Evolutionary conservation across 2,329 filamentous ascomycete species (phyloP).

Genomic region (Mycosphaerelloides madeirae): DNA sequence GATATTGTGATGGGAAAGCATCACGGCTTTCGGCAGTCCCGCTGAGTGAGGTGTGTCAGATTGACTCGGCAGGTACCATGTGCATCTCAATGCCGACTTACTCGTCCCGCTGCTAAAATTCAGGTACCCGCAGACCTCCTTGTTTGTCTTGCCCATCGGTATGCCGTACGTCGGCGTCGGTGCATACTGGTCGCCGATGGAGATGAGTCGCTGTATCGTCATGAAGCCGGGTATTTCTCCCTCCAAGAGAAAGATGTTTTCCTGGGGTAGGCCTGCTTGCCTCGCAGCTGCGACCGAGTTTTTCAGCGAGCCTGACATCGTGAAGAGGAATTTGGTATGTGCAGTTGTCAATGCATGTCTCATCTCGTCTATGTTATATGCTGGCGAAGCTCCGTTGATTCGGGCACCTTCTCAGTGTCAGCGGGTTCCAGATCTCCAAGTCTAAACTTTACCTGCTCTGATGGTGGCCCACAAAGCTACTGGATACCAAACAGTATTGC

Average conservation of each 20-base stretch:
- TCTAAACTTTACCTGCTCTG: constrained; percentile 25
- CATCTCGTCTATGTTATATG: constrained; percentile 63
- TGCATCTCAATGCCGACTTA: background rate
- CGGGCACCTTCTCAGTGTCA: constrained; percentile 39
- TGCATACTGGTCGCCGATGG: constrained; percentile 32
- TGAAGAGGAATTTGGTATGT: constrained; percentile 54
- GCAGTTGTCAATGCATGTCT: constrained; percentile 56
- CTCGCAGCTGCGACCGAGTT: constrained; percentile 51
- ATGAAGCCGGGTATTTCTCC: constrained; percentile 46
- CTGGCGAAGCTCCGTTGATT: constrained; percentile 58
- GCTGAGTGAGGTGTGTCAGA: background rate
- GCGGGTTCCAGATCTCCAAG: background rate
- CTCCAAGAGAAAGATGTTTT: constrained; percentile 52
- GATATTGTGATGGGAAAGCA: constrained; percentile 49
- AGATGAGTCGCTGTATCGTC: constrained; percentile 41
- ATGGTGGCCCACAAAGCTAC: constrained; percentile 56
- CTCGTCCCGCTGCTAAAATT: constrained; percentile 48
- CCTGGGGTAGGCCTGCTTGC: constrained; percentile 47
- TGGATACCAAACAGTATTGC: constrained; percentile 63
- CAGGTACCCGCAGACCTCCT: constrained; percentile 47
- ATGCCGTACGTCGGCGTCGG: constrained; percentile 48
- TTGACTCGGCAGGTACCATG: background rate
- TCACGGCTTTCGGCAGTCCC: constrained; percentile 45
- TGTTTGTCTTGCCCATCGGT: constrained; percentile 49
- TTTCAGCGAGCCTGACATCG: constrained; percentile 48